Conservation (phyloP, 2,329 filamentous ascomycete species). For the Alternaria brassicicola region DNA sequence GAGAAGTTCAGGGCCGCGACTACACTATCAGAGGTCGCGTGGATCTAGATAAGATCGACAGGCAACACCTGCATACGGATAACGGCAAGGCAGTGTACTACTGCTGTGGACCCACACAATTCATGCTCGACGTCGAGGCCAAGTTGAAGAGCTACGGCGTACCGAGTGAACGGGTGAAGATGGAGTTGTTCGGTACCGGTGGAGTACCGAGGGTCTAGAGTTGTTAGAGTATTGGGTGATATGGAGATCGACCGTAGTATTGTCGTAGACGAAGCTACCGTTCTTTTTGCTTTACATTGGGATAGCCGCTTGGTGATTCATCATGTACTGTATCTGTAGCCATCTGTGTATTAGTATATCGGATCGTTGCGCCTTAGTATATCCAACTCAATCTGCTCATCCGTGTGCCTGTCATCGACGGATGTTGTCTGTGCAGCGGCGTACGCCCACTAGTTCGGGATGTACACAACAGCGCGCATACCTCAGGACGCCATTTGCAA, state of each 20-base stretch:
- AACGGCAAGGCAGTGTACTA: slow-evolving; percentile 68
- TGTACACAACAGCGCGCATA: slow-evolving; percentile 8
- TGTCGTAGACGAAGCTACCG: background rate
- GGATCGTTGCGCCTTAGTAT: background rate
- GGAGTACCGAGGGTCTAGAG: slow-evolving; percentile 41
- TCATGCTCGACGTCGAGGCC: slow-evolving; percentile 68
- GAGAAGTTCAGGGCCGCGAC: slow-evolving; percentile 58
- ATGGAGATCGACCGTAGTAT: background rate
- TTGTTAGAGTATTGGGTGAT: slow-evolving; percentile 14
- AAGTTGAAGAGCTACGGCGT: slow-evolving; percentile 64
- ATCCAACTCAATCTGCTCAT: background rate
- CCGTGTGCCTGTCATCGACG: background rate
- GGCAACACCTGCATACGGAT: slow-evolving; percentile 62
- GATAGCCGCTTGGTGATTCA: slow-evolving; percentile 1
- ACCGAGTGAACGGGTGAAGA: slow-evolving; percentile 62
- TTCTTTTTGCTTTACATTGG: slow-evolving; percentile 3
- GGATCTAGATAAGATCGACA: slow-evolving; percentile 62
- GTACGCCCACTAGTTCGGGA: slow-evolving; percentile 2
- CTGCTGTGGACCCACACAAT: slow-evolving; percentile 71
- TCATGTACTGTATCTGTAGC: background rate
- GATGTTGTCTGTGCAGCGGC: slow-evolving; percentile 9
- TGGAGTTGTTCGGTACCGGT: slow-evolving; percentile 66
- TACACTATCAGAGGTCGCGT: slow-evolving; percentile 66
- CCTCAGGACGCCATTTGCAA: slow-evolving; percentile 20
- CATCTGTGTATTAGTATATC: background rate